Conservation (phyloP, 1,139 yeast genomes). For the Hansenula anomala region DNA sequence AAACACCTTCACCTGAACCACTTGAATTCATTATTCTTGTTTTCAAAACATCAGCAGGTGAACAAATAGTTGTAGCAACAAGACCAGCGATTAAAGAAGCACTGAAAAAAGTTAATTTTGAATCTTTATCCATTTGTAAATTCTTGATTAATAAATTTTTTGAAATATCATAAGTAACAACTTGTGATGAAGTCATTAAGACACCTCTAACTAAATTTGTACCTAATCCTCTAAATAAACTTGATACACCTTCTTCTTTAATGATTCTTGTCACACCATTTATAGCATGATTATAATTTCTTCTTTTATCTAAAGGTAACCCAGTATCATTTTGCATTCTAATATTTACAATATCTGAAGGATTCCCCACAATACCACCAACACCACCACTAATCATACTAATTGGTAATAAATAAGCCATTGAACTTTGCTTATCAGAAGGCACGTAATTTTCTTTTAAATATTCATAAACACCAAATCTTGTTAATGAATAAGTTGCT, state of each 20-base stretch:
- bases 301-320: conserved; percentile 56
- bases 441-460: conserved; percentile 54
- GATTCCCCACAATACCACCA: conserved; percentile 86
- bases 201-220: conserved; percentile 81
- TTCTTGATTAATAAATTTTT: conserved; percentile 53
- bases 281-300: conserved; percentile 74
- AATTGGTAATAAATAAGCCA: conserved; percentile 51
- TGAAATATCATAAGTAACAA: conserved; percentile 80
- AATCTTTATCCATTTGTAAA: conserved; percentile 50
- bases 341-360: conserved; percentile 82
- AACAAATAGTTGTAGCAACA: conserved; percentile 86
- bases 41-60: conserved; percentile 89
- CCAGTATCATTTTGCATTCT: conserved; percentile 89
- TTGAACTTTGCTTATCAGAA: conserved; percentile 24
- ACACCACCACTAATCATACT: conserved; percentile 81
- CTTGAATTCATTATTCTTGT: conserved; percentile 81
- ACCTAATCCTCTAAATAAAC: conserved; percentile 68
- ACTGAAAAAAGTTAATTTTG: conserved; percentile 68
- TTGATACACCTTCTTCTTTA: conserved; percentile 54
- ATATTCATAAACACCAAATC: conserved; percentile 80
- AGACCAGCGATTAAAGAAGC: conserved; percentile 78
- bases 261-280: conserved; percentile 65
- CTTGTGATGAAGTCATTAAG: conserved; percentile 88
- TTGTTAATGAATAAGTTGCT: conserved; percentile 81
- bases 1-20: conserved; percentile 41